Evolutionary conservation across 2,329 filamentous ascomycete genomes (phyloP).

Genomic region (Drechslera avenae): DNA sequence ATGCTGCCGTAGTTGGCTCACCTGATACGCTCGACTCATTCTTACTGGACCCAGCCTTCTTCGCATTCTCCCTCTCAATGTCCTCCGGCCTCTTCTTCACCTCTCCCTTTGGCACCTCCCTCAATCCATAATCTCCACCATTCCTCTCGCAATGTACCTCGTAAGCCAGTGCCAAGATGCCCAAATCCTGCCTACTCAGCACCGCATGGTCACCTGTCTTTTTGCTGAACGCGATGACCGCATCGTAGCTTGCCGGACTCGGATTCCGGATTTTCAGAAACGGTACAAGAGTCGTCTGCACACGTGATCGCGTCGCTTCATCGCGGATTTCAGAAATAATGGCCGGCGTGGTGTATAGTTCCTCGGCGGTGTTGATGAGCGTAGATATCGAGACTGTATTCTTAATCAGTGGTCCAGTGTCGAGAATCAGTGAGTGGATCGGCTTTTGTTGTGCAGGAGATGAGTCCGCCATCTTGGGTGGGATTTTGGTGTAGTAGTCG

Average conservation of each 20-base stretch:
- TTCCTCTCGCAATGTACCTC: slow-evolving; percentile 93
- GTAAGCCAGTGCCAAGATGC: slow-evolving; percentile 87
- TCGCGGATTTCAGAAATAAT: slow-evolving; percentile 90
- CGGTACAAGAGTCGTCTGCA: slow-evolving; percentile 83
- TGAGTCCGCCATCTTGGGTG: slow-evolving; percentile 1
- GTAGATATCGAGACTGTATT: slow-evolving; percentile 87
- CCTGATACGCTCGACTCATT: slow-evolving; percentile 2
- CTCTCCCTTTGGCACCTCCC: slow-evolving; percentile 80
- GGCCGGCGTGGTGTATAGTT: slow-evolving; percentile 71
- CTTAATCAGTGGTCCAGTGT: slow-evolving; percentile 91
- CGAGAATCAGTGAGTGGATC: slow-evolving; percentile 82
- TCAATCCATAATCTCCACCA: slow-evolving; percentile 83
- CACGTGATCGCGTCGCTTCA: slow-evolving; percentile 74
- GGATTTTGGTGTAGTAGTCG: background rate
- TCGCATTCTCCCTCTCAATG: slow-evolving; percentile 13
- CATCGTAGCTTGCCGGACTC: slow-evolving; percentile 74
- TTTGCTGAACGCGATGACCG: slow-evolving; percentile 83
- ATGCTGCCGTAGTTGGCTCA: slow-evolving; percentile 35
- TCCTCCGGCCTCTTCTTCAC: slow-evolving; percentile 60
- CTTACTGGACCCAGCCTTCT: background rate
- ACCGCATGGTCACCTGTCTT: slow-evolving; percentile 89
- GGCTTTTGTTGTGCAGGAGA: slow-evolving; percentile 59
- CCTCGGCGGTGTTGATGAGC: slow-evolving; percentile 75
- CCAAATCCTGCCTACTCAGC: slow-evolving; percentile 85
- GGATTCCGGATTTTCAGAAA: slow-evolving; percentile 82